A percentile compares a stretch with the other conserved stretches of the same genome.
Conservation (phyloP, 441 rosid genomes). For the Populus trichocarpa region DNA sequence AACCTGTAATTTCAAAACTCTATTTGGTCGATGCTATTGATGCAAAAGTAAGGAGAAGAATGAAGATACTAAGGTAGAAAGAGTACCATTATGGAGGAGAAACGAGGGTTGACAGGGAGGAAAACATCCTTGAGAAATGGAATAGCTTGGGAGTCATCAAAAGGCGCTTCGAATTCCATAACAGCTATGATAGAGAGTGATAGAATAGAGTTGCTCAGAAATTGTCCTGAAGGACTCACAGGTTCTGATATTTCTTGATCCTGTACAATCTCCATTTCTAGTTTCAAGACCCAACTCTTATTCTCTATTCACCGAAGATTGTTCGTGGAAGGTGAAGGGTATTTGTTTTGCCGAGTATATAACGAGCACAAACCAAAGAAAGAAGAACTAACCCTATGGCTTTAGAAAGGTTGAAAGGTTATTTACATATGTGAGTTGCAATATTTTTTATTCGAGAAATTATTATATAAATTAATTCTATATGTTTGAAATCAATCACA, state of each 20-base stretch:
- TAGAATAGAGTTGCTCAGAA: constrained; percentile 17
- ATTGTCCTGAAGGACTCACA: constrained; percentile 26
- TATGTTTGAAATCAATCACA: no score
- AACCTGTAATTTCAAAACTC: constrained; percentile 14
- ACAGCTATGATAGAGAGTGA: constrained; percentile 17
- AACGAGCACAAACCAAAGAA: no score
- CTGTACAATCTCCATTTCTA: background rate
- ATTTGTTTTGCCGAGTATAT: no score
- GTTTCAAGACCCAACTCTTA: background rate
- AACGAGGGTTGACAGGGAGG: constrained; percentile 23
- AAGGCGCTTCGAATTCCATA: constrained; percentile 13
- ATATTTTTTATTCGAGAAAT: no score
- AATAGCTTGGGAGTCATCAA: background rate
- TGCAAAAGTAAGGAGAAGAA: background rate
- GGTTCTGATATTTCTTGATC: background rate
- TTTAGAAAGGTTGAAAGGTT: no score
- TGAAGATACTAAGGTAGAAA: background rate
- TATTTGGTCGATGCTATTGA: background rate
- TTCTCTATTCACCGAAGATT: background rate
- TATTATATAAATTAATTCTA: no score
- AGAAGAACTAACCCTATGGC: no score
- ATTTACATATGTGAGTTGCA: no score
- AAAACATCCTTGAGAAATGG: constrained; percentile 9
- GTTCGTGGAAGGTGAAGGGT: no score
- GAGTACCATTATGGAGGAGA: constrained; percentile 41